These are phyloP conservation scores for Vitis labrusca DNA, from an alignment of 164 flowering plant species.

Conservation along the genomic window DNA sequence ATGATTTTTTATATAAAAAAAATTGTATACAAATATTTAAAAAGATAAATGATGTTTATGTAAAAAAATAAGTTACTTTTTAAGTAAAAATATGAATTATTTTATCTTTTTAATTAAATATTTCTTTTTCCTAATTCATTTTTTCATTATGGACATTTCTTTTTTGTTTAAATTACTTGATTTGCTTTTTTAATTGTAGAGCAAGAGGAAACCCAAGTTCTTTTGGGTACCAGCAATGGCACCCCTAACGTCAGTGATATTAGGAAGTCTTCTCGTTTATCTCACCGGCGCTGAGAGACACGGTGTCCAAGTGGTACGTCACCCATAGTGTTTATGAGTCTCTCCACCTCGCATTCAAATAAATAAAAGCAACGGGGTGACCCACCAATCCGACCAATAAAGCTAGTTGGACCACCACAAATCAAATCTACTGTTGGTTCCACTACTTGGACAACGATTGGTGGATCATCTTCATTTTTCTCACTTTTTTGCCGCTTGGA, in stretches of 20 bases:
- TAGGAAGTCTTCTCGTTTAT: constrained; percentile 46
- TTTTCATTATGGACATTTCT: too few relatives aligned
- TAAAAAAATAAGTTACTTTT: too few relatives aligned
- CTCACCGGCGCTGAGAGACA: constrained; percentile 48
- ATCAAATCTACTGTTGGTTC: background rate
- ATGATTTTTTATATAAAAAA: too few relatives aligned
- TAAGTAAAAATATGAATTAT: too few relatives aligned
- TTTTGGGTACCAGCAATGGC: constrained; percentile 59
- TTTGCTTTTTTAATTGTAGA: constrained; percentile 17
- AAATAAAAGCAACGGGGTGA: background rate
- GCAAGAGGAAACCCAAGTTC: constrained; percentile 37
- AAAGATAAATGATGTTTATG: too few relatives aligned
- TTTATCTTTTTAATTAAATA: too few relatives aligned
- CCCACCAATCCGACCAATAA: constrained; percentile 7
- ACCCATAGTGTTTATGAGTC: background rate
- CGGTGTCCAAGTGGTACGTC: constrained; percentile 44
- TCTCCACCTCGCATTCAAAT: background rate
- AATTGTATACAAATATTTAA: too few relatives aligned
- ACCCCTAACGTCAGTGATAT: constrained; percentile 40
- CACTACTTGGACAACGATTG: background rate
- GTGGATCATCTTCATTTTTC: constrained; percentile 1
- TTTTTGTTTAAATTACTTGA: too few relatives aligned
- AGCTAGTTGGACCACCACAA: background rate
- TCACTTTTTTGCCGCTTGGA: background rate
- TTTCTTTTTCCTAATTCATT: too few relatives aligned